Base-by-base conservation (phyloP, 495 filamentous ascomycete species). In the Lasiosphaeriaceae sp. region DNA sequence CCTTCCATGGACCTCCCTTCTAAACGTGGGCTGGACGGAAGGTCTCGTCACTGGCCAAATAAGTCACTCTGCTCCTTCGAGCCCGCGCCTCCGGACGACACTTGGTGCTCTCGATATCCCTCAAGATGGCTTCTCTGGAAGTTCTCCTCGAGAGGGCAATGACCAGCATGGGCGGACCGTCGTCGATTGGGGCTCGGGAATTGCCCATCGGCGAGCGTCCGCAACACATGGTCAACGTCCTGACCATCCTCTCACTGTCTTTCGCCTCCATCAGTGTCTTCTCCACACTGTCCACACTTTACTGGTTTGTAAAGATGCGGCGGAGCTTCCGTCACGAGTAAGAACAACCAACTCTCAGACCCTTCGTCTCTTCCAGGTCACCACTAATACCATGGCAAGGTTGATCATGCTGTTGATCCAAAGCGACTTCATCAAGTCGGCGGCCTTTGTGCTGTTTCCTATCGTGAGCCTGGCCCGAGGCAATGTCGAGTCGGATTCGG, bases 251-350 rank as follows among this genome's bases (percentile, higher is more conserved):
- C 7, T 63, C 63, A n/a, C 62, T 69, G 35, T 44, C 62, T 9
- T 59, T 80, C 21, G 66, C 77, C 20, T 66, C 74, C 1, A 59
- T 86, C 67, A 86, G 83, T 57, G 66, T 88, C 22, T 17, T 79
- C 9, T 69, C 77, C 14, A 75, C 76, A 0, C 55, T 84, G 6
- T 62, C 75, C 43, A 71, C 83, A 19, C 73, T 86, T 50, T 90
- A 87, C 68, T 90, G 86, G 86, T 89, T 92, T 69, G 71, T 81
- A 43, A 80, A 81, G 62, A 92, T 92, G 87, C 78, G 82, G 61
- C 80, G 84, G 64, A 82, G 74, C 46, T 92, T 90, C 68, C 80
- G 88, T 50, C 88, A 90, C 66, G 84, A 86, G 87, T 86, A 81
- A 73, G 79, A 68, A 19, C 7, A 48, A 31, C 22, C 29, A 47